A percentile compares a stretch with the other conserved stretches of the same genome.
These are phyloP conservation scores for Microdochium bolleyi DNA, from an alignment of 2,329 filamentous ascomycete genomes.

Conservation along the genomic window DNA sequence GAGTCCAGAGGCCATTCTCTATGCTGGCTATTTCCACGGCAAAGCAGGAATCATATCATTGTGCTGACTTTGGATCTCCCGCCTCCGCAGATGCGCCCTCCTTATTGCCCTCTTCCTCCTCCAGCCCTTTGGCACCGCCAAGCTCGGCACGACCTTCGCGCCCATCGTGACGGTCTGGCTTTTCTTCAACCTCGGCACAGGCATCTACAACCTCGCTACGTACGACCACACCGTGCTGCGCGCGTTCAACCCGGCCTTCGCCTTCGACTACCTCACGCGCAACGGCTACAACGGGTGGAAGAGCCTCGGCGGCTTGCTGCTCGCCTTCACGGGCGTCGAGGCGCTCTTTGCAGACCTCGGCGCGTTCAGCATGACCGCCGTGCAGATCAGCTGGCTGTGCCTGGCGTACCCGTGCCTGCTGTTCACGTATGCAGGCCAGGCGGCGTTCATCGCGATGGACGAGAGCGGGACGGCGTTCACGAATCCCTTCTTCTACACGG, in stretches of 20 bases:
- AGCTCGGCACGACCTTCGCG: constrained; percentile 50
- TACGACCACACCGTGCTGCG: constrained; percentile 41
- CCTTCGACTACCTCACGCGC: constrained; percentile 48
- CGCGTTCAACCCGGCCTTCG: constrained; percentile 47
- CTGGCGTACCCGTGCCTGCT: constrained; percentile 57
- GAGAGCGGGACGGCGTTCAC: constrained; percentile 41
- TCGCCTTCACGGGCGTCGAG: constrained; percentile 67
- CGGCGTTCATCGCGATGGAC: constrained; percentile 52
- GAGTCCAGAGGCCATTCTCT: neutral
- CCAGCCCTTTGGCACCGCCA: constrained; percentile 56
- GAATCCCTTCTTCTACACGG: constrained; percentile 65
- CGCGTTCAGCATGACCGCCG: constrained; percentile 57
- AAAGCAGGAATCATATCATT: too few relatives aligned
- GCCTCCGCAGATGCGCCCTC: constrained; percentile 40
- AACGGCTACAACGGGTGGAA: constrained; percentile 51
- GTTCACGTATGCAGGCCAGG: constrained; percentile 60
- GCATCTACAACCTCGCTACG: constrained; percentile 48
- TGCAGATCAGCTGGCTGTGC: constrained; percentile 62
- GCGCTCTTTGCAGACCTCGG: constrained; percentile 68
- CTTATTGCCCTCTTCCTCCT: constrained; percentile 51
- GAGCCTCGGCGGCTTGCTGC: constrained; percentile 56
- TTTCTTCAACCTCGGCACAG: constrained; percentile 47
- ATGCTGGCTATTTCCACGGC: too few relatives aligned
- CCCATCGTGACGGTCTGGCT: constrained; percentile 59
- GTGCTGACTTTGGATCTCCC: neutral